phyloP scores from a whole-genome alignment of 352 stramenopile genomes.

The Elongisporangium undulatum region DNA sequence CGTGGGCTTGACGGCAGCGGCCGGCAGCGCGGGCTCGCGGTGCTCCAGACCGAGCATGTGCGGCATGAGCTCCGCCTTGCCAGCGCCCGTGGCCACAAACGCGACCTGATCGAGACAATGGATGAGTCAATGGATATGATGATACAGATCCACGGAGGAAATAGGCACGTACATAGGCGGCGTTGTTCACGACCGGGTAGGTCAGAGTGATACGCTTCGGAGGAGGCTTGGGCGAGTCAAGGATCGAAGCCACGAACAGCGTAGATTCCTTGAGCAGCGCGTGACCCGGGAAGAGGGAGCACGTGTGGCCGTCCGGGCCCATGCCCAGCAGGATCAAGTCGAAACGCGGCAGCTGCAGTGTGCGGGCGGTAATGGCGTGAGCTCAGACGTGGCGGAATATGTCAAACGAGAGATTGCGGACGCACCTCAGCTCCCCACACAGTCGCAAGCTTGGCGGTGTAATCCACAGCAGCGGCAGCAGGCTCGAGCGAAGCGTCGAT shows the following conservation, averaged over 20 bases:
- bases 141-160: not conserved
- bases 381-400: not conserved
- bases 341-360: conserved; percentile 77
- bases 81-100: conserved; percentile 87
- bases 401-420: not conserved
- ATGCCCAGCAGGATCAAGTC: conserved; percentile 97
- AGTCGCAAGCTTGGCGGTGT: conserved; percentile 61
- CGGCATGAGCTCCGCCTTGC: conserved; percentile 87
- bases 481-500: conserved; percentile 84
- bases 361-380: not conserved
- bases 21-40: conserved; percentile 58
- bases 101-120: conserved; percentile 53
- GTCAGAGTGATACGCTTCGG: conserved; percentile 96
- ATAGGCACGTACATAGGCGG: conserved; percentile 50
- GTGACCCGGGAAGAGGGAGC: conserved; percentile 96
- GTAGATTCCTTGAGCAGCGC: conserved; percentile 83
- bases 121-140: conserved; percentile 4
- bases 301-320: conserved; percentile 98
- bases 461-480: conserved; percentile 59
- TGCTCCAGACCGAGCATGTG: conserved; percentile 70
- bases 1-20: conserved; percentile 63
- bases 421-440: conserved; percentile 61
- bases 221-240: conserved; percentile 97
- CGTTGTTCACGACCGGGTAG: conserved; percentile 93
- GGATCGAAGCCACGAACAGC: conserved; percentile 91